Evolutionary conservation across 2,329 filamentous ascomycete species (phyloP).

Genomic region (Colletotrichum eremochloae): DNA sequence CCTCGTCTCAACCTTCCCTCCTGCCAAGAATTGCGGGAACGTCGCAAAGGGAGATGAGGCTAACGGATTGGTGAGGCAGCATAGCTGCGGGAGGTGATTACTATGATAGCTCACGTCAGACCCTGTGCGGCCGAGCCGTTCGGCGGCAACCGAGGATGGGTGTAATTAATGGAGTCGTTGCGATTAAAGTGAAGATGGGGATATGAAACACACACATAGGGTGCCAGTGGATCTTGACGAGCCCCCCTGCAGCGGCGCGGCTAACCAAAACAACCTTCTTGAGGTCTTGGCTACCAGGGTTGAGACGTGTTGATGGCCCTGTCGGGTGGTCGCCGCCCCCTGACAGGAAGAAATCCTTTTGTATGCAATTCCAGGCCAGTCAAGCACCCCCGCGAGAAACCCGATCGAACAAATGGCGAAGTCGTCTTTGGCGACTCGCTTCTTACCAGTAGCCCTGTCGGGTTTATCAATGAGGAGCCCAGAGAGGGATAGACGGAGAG

Average conservation of each 20-base stretch:
- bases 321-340: too few species aligned
- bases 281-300: conserved; percentile 28
- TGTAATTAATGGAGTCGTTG: conserved; percentile 40
- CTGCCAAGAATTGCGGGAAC: conserved; percentile 39
- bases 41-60: conserved; percentile 36
- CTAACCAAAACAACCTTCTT: conserved; percentile 39
- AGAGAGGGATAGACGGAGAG: neutral
- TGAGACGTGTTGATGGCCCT: neutral
- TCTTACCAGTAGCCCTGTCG: neutral
- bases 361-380: neutral
- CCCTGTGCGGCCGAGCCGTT: conserved; percentile 23
- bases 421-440: conserved; percentile 12
- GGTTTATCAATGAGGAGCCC: neutral
- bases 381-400: conserved; percentile 25
- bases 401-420: conserved; percentile 17
- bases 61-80: conserved; percentile 17
- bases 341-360: neutral
- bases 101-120: neutral
- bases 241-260: conserved; percentile 37
- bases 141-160: conserved; percentile 38
- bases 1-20: conserved; percentile 35
- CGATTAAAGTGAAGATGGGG: conserved; percentile 34
- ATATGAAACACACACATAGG: conserved; percentile 37
- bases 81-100: neutral
- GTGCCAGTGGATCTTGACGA: conserved; percentile 25